A percentile compares a stretch with the other conserved stretches of the same genome.
Evolutionary conservation across 2,329 filamentous ascomycete species (phyloP).

Genomic region (Ophiostoma ips): DNA sequence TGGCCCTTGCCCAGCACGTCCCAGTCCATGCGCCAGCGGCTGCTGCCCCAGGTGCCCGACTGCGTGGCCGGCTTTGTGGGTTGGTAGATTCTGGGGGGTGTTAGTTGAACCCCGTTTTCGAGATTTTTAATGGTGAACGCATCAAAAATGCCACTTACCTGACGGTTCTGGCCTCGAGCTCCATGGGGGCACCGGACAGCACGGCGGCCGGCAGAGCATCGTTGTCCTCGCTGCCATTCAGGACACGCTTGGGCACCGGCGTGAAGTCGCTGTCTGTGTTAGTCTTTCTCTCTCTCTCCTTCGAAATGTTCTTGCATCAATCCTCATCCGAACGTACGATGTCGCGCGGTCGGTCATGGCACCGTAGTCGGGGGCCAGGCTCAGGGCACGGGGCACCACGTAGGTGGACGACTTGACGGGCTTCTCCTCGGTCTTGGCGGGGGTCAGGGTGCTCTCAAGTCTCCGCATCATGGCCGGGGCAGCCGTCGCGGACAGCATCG

Average conservation of each 20-base stretch:
- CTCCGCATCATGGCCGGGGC: slow-evolving; percentile 33
- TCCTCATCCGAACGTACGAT: slow-evolving; percentile 48
- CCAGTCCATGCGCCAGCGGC: slow-evolving; percentile 97
- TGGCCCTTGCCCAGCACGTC: slow-evolving; percentile 84
- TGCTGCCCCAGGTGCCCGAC: slow-evolving; percentile 72
- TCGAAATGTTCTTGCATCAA: background rate
- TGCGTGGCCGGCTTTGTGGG: slow-evolving; percentile 91
- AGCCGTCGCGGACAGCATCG: slow-evolving; percentile 18
- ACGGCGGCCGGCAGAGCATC: slow-evolving; percentile 67
- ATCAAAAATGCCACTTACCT: slow-evolving; percentile 51
- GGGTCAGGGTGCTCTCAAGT: slow-evolving; percentile 38
- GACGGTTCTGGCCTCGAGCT: slow-evolving; percentile 86
- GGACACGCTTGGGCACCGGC: slow-evolving; percentile 74
- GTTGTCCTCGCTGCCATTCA: slow-evolving; percentile 77
- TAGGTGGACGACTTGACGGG: slow-evolving; percentile 16
- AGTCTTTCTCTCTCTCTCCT: background rate
- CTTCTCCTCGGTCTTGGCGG: slow-evolving; percentile 26
- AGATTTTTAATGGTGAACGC: too few species aligned
- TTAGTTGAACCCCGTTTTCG: too few species aligned
- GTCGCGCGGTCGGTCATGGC: slow-evolving; percentile 76
- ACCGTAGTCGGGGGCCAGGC: slow-evolving; percentile 67
- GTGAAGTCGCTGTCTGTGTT: slow-evolving; percentile 59
- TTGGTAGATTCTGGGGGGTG: slow-evolving; percentile 62
- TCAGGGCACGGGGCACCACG: slow-evolving; percentile 25
- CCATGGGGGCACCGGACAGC: slow-evolving; percentile 81